phyloP scores from a whole-genome alignment of 768 basidiomycete species.

The Saitozyma podzolica region DNA sequence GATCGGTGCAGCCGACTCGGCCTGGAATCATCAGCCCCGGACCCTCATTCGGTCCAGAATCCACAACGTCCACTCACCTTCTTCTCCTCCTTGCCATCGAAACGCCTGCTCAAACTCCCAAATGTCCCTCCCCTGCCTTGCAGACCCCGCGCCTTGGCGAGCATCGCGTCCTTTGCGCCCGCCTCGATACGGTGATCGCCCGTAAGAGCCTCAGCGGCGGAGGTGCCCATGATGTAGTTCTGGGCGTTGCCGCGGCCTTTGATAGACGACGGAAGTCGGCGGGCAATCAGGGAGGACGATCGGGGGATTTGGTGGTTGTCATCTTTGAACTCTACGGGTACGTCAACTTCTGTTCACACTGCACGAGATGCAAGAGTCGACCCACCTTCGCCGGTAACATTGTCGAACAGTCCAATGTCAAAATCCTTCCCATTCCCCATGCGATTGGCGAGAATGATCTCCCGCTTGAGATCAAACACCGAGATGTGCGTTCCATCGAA shows the following conservation, averaged over 20 bases:
- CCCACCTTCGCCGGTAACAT: slow-evolving; percentile 83
- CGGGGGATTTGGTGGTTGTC: slow-evolving; percentile 89
- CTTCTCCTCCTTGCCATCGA: slow-evolving; percentile 77
- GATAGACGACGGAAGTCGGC: slow-evolving; percentile 73
- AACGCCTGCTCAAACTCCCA: slow-evolving; percentile 73
- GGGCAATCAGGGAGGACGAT: slow-evolving; percentile 89
- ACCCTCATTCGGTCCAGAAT: not conserved
- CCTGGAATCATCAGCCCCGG: not conserved
- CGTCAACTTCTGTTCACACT: not conserved
- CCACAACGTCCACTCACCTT: slow-evolving; percentile 9
- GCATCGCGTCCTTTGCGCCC: slow-evolving; percentile 40
- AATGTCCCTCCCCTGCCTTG: slow-evolving; percentile 32
- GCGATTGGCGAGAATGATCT: slow-evolving; percentile 94
- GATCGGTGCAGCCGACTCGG: slow-evolving; percentile 22
- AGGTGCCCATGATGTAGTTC: slow-evolving; percentile 52
- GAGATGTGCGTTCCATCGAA: slow-evolving; percentile 99
- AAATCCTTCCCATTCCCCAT: slow-evolving; percentile 90
- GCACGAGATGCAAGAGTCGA: slow-evolving; percentile 2
- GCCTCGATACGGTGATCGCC: slow-evolving; percentile 56
- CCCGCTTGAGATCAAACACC: slow-evolving; percentile 98
- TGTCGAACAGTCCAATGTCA: slow-evolving; percentile 84
- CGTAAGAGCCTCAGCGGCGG: slow-evolving; percentile 57
- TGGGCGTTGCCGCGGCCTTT: slow-evolving; percentile 53
- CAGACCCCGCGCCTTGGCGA: slow-evolving; percentile 37
- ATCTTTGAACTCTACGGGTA: slow-evolving; percentile 74